Evolutionary conservation across 192 early-diverging fungal species (phyloP), one percentile per base, ranked within the genome.

Genomic region (Haplosporangium gracile): DNA sequence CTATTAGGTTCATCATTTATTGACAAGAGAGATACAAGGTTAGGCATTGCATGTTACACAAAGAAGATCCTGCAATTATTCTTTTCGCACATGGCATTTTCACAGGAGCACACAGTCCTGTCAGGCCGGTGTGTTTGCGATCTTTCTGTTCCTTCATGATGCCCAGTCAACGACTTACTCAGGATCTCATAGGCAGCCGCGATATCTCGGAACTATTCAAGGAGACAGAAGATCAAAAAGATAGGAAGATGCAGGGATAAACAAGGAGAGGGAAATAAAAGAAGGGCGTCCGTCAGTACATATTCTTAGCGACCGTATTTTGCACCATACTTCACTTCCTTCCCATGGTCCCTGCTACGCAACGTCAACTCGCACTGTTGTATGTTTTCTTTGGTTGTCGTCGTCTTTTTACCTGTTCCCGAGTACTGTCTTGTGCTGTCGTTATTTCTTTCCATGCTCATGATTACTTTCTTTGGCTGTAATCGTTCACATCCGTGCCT

Each of bases 1-100:
- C 88, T 40, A 91, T 87, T 65, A 91, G 36, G 36, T 36, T 36
- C 36, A 36, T 36, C 2, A 36, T 36, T 88, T 70, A 8, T 42
- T 16, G 1, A 42, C 4, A 68, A 45, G 16, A 32, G 24, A 42
- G 0, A 8, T 24, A 24, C 29, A 13, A 36, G 24, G 15, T 74
- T 34, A 74, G 72, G 32, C 24, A 73, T 26, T 18, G 2, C 5
- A 22, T 2, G 38, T 29, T 7, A 63, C 10, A 8, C 26, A 63
- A 24, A 26, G 10, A 10, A 63, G 53, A 55, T 22, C 53, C 57
- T 63, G 57, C 26, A 51, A 51, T 51, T 51, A 18, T 18, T 51
- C n/a, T 32, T 68, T n/a, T 6, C 24, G 6, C 47, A 18, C 47
- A 49, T 49, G 47, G 16, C 16, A 0, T 49, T 51, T 51, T 18